Base-by-base conservation (phyloP, 2,329 filamentous ascomycete genomes). In the Fusarium cyanostomum region DNA sequence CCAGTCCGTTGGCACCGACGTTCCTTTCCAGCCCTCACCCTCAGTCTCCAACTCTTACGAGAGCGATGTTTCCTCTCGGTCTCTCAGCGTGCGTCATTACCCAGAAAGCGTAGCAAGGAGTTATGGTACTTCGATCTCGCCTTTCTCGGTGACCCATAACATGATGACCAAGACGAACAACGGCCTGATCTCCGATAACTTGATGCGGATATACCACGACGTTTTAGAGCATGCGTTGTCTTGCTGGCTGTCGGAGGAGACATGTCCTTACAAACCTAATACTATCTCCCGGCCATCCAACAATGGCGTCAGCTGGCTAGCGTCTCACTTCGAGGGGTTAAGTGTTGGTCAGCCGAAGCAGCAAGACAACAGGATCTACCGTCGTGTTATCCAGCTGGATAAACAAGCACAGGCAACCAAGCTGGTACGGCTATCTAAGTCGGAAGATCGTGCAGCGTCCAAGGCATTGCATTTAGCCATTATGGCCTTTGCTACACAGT, bases 221-320 rank as follows among this genome's bases (percentile, higher is more conserved):
- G 83, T 81, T 27, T 75, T 84, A 61, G 82, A 85, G 61, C 80
- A 83, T 63, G 81, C 79, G 11, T 70, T 85, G 7, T 80, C 81
- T 2, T 85, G 83, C 66, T 85, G 83, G 83, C 64, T 84, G 15
- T 83, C 81, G 0, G 82, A 84, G 58, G 75, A 78, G 42, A 84
- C 81, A 3, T 85, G 83, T 51, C 83, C 83, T 1, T 84, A 84
- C 63, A 66, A 71, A 11, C 70, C 70, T 3, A 60, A 59, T 27
- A 59, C 64, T 3, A 58, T 69, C 21, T 53, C 53, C 24, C 52
- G 54, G 6, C 52, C 63, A n/a, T 62, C 59, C n/a, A 65, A 68
- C 11, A 71, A 71, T 38, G 68, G 68, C 12, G 69, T 71, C 5
- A 71, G 69, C 41, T 71, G 69, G 69, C 42, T 71, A 28, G 69